Percentiles rank a stretch among this genome's conserved stretches.
Conservation (phyloP, 140 eudicot species). For the Flaveria floridana region DNA sequence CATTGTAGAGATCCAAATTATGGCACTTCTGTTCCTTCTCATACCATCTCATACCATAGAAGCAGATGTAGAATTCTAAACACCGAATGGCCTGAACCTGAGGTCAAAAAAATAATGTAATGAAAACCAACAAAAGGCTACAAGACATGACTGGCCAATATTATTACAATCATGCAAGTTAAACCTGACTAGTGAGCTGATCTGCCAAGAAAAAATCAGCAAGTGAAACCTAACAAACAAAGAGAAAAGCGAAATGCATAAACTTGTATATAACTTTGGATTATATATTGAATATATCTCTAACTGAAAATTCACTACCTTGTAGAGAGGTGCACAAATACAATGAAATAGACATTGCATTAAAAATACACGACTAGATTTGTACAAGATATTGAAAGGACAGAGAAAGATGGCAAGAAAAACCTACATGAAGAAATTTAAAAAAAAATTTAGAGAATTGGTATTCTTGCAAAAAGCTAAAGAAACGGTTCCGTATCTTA, state of each 20-base stretch:
- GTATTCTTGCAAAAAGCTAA: neutral
- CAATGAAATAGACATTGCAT: constrained; percentile 50
- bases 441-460: constrained; percentile 1
- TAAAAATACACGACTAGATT: constrained; percentile 73
- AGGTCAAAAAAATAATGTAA: constrained; percentile 22
- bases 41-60: constrained; percentile 50
- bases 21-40: constrained; percentile 50
- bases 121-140: constrained; percentile 2
- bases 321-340: constrained; percentile 81
- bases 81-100: constrained; percentile 84
- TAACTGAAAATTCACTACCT: constrained; percentile 39
- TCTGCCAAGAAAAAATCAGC: constrained; percentile 89
- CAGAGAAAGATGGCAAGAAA: constrained; percentile 51
- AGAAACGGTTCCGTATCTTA: constrained; percentile 36
- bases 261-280: constrained; percentile 10
- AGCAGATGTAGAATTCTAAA: constrained; percentile 74
- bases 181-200: constrained; percentile 84
- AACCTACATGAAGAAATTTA: constrained; percentile 45
- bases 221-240: constrained; percentile 58
- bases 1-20: constrained; percentile 50
- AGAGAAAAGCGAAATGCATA: neutral
- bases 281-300: neutral
- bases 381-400: constrained; percentile 74
- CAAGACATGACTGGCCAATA: neutral
- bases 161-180: constrained; percentile 15